phyloP scores from a whole-genome alignment of 2,329 filamentous ascomycete genomes.

The Penicillium sclerotiorum region DNA sequence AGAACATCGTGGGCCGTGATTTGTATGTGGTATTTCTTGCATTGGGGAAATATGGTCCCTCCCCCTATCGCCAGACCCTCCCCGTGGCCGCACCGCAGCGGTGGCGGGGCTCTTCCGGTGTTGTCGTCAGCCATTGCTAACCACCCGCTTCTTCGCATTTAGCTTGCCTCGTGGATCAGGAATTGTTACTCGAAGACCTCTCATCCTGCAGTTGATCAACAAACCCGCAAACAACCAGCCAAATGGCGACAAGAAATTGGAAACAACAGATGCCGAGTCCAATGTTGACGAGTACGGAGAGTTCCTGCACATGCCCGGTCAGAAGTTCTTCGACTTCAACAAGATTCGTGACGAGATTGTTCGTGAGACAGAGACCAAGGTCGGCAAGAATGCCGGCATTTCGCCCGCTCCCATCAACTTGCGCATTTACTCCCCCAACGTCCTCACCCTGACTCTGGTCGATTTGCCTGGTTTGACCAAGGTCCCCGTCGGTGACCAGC shows the following conservation, averaged over 20 bases:
- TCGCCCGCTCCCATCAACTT: conserved; percentile 96
- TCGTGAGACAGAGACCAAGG: conserved; percentile 94
- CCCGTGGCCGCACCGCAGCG: conserved; percentile 1
- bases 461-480: conserved; percentile 96
- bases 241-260: conserved; percentile 71
- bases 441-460: conserved; percentile 93
- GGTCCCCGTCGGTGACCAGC: conserved; percentile 94
- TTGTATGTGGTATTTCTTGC: conserved; percentile 79
- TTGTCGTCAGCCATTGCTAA: conserved; percentile 31
- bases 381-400: conserved; percentile 93
- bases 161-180: conserved; percentile 96
- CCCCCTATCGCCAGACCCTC: no score
- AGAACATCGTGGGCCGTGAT: conserved; percentile 98
- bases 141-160: conserved; percentile 18
- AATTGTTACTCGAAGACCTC: conserved; percentile 93
- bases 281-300: conserved; percentile 98
- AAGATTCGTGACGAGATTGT: conserved; percentile 98
- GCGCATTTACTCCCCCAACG: conserved; percentile 97
- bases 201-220: conserved; percentile 98
- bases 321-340: conserved; percentile 98
- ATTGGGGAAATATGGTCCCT: no score
- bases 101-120: conserved; percentile 19
- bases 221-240: conserved; percentile 63
- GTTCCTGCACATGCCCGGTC: conserved; percentile 94
- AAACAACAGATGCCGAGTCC: conserved; percentile 78